These are phyloP conservation scores for Wickerhamomyces silvicola DNA, from an alignment of 805 yeast species.

Conservation along the genomic window DNA sequence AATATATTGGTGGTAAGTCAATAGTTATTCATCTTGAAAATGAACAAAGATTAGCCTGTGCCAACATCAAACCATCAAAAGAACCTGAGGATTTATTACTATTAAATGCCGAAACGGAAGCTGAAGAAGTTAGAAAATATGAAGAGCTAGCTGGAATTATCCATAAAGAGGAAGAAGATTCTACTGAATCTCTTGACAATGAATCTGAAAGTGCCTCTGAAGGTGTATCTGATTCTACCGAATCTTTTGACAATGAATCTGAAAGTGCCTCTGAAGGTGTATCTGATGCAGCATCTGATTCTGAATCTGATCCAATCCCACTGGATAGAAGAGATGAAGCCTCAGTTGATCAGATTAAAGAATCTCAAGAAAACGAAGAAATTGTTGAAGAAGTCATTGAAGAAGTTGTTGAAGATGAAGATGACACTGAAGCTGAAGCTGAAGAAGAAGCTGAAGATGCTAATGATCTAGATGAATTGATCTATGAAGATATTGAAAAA, in stretches of 20 bases:
- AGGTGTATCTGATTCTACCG: too few species aligned
- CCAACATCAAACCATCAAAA: conserved; percentile 36
- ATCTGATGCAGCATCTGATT: neutral
- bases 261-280: too few species aligned
- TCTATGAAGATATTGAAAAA: conserved; percentile 6
- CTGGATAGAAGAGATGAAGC: conserved; percentile 2
- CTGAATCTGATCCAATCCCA: conserved; percentile 1
- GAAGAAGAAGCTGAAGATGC: conserved; percentile 2
- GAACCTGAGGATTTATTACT: conserved; percentile 23
- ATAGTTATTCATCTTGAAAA: conserved; percentile 51
- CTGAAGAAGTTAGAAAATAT: conserved; percentile 18
- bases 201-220: neutral
- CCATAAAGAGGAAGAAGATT: conserved; percentile 1
- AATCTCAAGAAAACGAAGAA: conserved; percentile 6
- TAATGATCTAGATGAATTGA: conserved; percentile 7
- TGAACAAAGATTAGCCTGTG: conserved; percentile 55
- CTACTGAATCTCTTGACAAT: too few species aligned
- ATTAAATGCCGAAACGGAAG: conserved; percentile 21
- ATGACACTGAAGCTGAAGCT: conserved; percentile 6
- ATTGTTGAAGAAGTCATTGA: conserved; percentile 7
- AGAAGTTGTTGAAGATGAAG: conserved; percentile 5
- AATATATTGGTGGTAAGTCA: conserved; percentile 55
- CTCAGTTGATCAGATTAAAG: conserved; percentile 2
- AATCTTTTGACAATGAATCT: too few species aligned
- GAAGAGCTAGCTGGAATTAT: conserved; percentile 21